Evolutionary conservation across 148 eudicot genomes (phyloP).

Genomic region (Dysphania ambrosioides): DNA sequence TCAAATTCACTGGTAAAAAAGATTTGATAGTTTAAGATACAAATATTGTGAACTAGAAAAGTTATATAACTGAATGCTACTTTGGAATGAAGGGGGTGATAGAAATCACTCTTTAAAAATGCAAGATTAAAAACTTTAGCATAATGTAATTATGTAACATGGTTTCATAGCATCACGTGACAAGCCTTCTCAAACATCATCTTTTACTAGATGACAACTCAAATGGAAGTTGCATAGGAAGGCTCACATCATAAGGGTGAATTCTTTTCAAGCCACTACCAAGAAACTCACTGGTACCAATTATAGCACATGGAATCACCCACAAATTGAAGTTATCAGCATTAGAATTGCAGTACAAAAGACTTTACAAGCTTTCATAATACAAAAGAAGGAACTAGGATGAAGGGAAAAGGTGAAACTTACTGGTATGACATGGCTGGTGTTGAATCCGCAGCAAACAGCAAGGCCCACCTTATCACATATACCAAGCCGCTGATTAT

Average conservation of each 20-base stretch:
- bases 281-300: neutral
- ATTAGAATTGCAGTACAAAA: neutral
- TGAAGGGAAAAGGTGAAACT: conserved; percentile 22
- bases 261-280: neutral
- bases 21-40: no score
- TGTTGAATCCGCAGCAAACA: conserved; percentile 76
- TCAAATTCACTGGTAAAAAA: no score
- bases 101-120: no score
- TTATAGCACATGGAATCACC: conserved; percentile 8
- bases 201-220: neutral
- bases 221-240: neutral
- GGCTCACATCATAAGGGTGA: neutral
- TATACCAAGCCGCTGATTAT: conserved; percentile 73
- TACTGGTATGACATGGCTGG: conserved; percentile 94
- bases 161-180: neutral
- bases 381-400: neutral
- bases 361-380: neutral
- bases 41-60: no score
- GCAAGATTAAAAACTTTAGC: neutral
- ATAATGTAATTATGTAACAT: neutral
- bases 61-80: no score
- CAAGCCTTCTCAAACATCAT: neutral
- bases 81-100: no score
- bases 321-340: neutral
- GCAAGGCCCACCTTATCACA: conserved; percentile 80